Base-by-base conservation (phyloP, 495 filamentous ascomycete species). In the Pyrenula massariospora region DNA sequence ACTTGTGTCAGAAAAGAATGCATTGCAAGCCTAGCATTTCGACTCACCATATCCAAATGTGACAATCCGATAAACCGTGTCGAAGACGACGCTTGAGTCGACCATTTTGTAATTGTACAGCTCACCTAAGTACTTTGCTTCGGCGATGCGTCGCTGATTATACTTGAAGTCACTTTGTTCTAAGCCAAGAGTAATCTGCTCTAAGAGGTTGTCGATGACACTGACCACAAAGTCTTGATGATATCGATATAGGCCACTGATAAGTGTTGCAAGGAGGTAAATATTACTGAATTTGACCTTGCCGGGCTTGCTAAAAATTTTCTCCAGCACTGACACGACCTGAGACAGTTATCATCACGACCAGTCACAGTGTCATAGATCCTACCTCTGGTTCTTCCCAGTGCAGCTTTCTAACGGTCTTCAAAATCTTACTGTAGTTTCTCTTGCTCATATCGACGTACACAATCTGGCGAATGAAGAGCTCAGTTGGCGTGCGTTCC, bases 271-370 rank as follows among this genome's bases (percentile, higher is more conserved):
- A 54, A 99, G 81, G 48, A 96, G 83, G 67, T 97, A 89, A 62
- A 99, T 91, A 61, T 95, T 96, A 63, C 91, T 89, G 67, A 93
- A 99, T 67, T 95, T 95, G 71, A 99, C 87, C 68, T 96, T 97
- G 25, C 89, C 89, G 15, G 95, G 91, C 65, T 95, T 96, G 54
- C 89, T 87, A 65, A 97, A 97, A 42, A 96, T 82, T 66, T 91
- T 95, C 66, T 89, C 86, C 21, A 99, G 72, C 52, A 94, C 85
- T 36, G 78, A 76, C 20, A 95, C 87, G 51, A 95, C 84, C 80
- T 82, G 61, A 24, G 56, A 50, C n/a, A 56, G n/a, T n/a, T n/a
- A n/a, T n/a, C n/a, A n/a, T n/a, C n/a, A n/a, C n/a, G n/a, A n/a
- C n/a, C n/a, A n/a, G n/a, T n/a, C n/a, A n/a, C n/a, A n/a, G n/a